A percentile compares a stretch with the other conserved stretches of the same genome.
Conservation (phyloP, 2,329 filamentous ascomycete genomes). For the Claviceps citrina region DNA sequence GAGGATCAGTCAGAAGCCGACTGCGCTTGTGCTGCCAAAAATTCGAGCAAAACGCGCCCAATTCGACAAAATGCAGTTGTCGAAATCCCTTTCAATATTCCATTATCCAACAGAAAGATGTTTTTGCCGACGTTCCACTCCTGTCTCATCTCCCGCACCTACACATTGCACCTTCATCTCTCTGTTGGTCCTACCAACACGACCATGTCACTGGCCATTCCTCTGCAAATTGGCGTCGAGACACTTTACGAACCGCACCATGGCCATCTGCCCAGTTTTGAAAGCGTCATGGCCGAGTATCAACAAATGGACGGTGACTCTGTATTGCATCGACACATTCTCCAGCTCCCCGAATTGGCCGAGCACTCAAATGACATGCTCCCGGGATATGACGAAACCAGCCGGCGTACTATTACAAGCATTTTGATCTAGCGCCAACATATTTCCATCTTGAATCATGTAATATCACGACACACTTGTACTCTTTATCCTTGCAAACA, state of each 20-base stretch:
- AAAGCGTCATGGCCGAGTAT: constrained; percentile 26
- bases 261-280: constrained; percentile 32
- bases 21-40: constrained; percentile 10
- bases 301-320: constrained; percentile 30
- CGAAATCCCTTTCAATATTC: constrained; percentile 33
- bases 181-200: constrained; percentile 27
- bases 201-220: constrained; percentile 29
- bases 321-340: constrained; percentile 25
- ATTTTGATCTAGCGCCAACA: too few species aligned
- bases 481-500: neutral
- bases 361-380: constrained; percentile 21
- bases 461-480: neutral
- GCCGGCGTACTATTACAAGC: constrained; percentile 12
- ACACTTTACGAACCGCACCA: constrained; percentile 17
- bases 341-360: constrained; percentile 19
- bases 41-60: constrained; percentile 15
- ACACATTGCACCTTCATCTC: constrained; percentile 33
- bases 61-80: constrained; percentile 27
- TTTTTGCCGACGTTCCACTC: constrained; percentile 44
- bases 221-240: constrained; percentile 36
- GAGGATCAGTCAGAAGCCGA: constrained; percentile 23
- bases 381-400: constrained; percentile 24
- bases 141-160: constrained; percentile 41
- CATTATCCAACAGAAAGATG: constrained; percentile 30
- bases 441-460: too few species aligned